These are phyloP conservation scores for Rubia yunnanensis DNA, from an alignment of 257 asterid species.

Conservation along the genomic window DNA sequence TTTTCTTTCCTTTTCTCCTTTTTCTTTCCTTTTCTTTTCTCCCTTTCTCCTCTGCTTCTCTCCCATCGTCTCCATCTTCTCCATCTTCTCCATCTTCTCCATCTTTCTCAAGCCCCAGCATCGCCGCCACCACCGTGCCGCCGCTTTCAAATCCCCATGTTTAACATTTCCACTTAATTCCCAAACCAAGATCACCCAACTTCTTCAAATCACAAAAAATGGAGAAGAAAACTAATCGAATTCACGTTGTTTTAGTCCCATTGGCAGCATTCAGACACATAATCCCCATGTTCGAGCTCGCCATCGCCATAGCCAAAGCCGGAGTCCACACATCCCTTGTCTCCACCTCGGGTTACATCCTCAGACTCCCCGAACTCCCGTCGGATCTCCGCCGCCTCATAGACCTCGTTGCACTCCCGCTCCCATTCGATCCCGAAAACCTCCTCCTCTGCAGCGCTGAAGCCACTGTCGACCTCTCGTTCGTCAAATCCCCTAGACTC, in stretches of 20 bases:
- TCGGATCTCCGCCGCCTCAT: not conserved
- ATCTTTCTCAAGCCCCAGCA: no score
- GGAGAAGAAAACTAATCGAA: no score
- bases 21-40: no score
- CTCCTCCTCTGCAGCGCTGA: conserved; percentile 2
- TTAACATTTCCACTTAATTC: no score
- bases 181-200: no score
- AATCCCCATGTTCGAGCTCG: conserved; percentile 26
- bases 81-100: no score
- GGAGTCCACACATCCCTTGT: conserved; percentile 22
- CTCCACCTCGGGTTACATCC: conserved; percentile 9
- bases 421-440: not conserved
- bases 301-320: conserved; percentile 33
- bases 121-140: no score
- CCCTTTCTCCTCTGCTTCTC: no score
- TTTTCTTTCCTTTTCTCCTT: no score
- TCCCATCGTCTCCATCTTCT: no score
- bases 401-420: not conserved
- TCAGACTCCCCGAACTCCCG: conserved; percentile 6
- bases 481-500: not conserved
- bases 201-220: no score
- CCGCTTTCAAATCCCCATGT: no score
- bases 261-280: conserved; percentile 37
- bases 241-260: conserved; percentile 31
- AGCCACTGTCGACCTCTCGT: conserved; percentile 1